Evolutionary conservation across 73 alveolate species (phyloP), one percentile per base, ranked within the genome.

Genomic region (Uronychia binucleata): DNA sequence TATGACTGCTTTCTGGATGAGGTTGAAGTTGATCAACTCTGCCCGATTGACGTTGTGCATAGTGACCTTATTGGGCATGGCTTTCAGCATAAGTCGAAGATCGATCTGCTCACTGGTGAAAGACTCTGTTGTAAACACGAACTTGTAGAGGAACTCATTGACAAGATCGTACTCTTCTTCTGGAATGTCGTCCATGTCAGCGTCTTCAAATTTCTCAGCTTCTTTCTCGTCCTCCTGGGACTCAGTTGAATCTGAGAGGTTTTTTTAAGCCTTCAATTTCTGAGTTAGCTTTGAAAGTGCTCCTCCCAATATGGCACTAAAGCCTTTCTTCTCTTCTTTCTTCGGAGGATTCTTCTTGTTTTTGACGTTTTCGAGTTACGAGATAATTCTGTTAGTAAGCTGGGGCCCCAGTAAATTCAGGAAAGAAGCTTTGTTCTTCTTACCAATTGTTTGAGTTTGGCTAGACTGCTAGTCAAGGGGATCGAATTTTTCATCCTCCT

Each of bases 101-200:
- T 85, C 91, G 14, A 85, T 77, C 1, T 29, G 34, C 60, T 85
- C 91, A 27, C 77, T 85, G 28, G 85, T 74, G 46, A 84, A 74
- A 59, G 82, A 35, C 31, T 85, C 91, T 1, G 75, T 27, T 29
- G 67, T 30, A 78, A 85, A 85, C 1, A 85, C 67, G 75, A 85
- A 85, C 33, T 85, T 85, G 46, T 85, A 83, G 0, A 85, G 76
- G 86, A 85, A 85, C 32, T 85, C 91, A 28, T 85, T 84, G 57
- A 85, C 77, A 77, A 85, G 26, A 1, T 77, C 67, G 0, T 77
- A 27, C 58, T 85, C 91, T n/a, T 81, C 91, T 26, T 85, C 91
- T 29, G 91, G 91, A 0, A 85, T 85, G 19, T 35, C 32, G 1
- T 31, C 29, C 25, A 32, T 35, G 1, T 1, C 31, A 35, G 75